These are phyloP conservation scores for Backusella parvicylindrica DNA, from an alignment of 192 early-diverging fungal genomes.

Conservation along the genomic window DNA sequence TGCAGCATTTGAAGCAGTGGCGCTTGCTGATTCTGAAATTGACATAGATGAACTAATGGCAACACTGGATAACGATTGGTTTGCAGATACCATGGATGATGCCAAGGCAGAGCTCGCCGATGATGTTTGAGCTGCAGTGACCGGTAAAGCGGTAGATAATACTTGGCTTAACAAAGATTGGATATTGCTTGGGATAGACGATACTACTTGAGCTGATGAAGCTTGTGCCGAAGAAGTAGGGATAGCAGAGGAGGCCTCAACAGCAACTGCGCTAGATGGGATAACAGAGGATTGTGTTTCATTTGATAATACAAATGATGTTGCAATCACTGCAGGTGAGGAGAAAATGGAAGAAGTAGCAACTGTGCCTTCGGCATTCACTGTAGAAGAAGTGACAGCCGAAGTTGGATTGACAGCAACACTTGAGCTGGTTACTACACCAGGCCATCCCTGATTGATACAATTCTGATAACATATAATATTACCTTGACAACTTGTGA, in stretches of 20 bases:
- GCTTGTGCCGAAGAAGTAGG: not conserved
- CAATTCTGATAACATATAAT: not conserved
- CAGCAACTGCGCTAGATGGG: not conserved
- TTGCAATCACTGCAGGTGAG: not conserved
- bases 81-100: not conserved
- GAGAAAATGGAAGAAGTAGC: not conserved
- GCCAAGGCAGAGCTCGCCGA: not conserved
- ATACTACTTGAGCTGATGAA: not conserved
- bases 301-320: not conserved
- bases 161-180: not conserved
- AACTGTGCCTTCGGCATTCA: not conserved
- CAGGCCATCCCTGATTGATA: not conserved
- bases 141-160: not conserved
- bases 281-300: too few species aligned
- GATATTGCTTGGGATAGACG: not conserved
- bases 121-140: not conserved
- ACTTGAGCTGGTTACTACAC: not conserved
- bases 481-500: not conserved
- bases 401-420: not conserved
- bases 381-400: not conserved
- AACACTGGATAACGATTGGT: not conserved
- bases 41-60: not conserved
- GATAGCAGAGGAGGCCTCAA: not conserved
- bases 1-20: not conserved
- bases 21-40: not conserved